Percentiles rank a stretch among this genome's conserved stretches.
phyloP scores from a whole-genome alignment of 1,139 yeast species.

The Yamadazyma dendronema region DNA sequence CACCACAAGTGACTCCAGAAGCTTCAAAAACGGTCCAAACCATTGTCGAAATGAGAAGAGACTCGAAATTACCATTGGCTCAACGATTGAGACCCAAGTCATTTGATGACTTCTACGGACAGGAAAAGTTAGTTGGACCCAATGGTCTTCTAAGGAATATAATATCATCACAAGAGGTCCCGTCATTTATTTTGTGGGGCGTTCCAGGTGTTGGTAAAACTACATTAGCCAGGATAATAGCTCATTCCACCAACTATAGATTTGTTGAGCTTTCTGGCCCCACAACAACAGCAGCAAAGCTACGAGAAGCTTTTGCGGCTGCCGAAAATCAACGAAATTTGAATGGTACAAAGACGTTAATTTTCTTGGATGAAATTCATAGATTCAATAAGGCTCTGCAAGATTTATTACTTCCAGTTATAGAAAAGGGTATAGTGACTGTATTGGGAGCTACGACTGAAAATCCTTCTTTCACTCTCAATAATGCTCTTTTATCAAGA shows the following conservation, averaged over 20 bases:
- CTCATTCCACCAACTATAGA: constrained; percentile 47
- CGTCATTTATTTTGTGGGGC: constrained; percentile 94
- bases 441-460: constrained; percentile 96
- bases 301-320: constrained; percentile 69
- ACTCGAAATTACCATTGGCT: constrained; percentile 69
- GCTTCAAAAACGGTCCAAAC: constrained; percentile 17
- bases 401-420: constrained; percentile 73
- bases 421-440: constrained; percentile 65
- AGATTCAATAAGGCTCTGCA: constrained; percentile 88
- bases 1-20: constrained; percentile 13
- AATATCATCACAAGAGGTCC: constrained; percentile 59
- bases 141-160: constrained; percentile 72
- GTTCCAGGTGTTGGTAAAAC: constrained; percentile 97
- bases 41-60: constrained; percentile 35
- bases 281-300: constrained; percentile 65
- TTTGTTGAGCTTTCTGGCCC: constrained; percentile 90
- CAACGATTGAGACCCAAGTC: constrained; percentile 78
- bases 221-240: constrained; percentile 63
- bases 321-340: constrained; percentile 67
- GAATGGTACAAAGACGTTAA: constrained; percentile 68
- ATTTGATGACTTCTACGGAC: constrained; percentile 82
- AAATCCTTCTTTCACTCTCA: constrained; percentile 89
- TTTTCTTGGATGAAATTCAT: constrained; percentile 92
- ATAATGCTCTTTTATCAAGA: constrained; percentile 83
- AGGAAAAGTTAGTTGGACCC: constrained; percentile 73